Conservation (phyloP, 1,284 basidiomycete genomes). For the Fomes fomentarius region DNA sequence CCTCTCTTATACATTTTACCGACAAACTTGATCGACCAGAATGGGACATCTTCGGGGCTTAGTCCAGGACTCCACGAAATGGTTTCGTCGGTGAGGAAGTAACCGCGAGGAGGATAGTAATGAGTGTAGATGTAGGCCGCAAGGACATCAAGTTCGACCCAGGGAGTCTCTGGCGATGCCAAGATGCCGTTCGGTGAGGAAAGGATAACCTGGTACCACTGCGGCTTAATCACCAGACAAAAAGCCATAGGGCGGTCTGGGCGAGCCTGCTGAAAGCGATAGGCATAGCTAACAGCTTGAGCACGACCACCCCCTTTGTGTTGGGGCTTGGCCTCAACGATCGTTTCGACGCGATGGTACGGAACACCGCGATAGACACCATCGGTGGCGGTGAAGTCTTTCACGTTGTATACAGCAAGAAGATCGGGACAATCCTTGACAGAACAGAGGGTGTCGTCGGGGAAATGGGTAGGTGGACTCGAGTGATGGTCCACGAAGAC, state of each 20-base stretch:
- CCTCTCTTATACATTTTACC: background rate
- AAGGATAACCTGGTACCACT: background rate
- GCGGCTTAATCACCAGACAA: background rate
- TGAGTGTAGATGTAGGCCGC: constrained; percentile 2
- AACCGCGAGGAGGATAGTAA: background rate
- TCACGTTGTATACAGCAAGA: background rate
- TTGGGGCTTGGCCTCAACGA: background rate
- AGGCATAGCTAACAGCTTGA: background rate
- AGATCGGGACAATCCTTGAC: background rate
- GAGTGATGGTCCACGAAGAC: constrained; percentile 1
- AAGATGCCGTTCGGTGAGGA: background rate
- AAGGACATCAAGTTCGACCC: background rate
- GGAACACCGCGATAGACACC: background rate
- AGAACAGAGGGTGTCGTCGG: background rate
- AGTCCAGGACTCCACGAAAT: background rate
- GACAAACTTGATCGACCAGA: background rate
- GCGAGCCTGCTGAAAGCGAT: background rate
- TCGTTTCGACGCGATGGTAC: background rate
- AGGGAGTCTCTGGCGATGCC: background rate
- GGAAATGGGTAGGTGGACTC: background rate
- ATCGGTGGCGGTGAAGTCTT: background rate
- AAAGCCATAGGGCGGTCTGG: background rate
- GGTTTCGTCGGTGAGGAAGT: background rate
- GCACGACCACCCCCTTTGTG: background rate
- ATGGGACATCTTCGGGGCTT: background rate